Conservation (phyloP, 2,329 filamentous ascomycete genomes). For the Aphanoascus verrucosus region DNA sequence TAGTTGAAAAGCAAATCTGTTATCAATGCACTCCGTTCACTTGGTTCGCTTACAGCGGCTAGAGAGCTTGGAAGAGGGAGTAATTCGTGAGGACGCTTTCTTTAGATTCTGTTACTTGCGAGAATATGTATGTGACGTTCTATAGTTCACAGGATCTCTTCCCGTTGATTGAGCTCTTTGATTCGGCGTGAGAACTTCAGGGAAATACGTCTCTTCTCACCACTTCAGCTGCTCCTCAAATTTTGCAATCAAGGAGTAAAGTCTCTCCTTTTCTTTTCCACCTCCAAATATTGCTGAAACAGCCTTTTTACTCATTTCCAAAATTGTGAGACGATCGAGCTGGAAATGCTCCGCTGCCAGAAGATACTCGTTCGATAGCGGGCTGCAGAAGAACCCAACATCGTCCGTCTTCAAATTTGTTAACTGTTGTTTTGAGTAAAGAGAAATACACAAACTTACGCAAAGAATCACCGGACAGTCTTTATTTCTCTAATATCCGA, state of each 20-base stretch:
- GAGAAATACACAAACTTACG: conserved; percentile 43
- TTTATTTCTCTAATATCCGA: conserved; percentile 57
- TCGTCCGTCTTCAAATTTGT: conserved; percentile 58
- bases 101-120: too few relatives aligned
- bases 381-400: conserved; percentile 68
- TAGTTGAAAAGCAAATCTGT: too few relatives aligned
- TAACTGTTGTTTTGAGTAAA: neutral
- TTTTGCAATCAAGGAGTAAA: conserved; percentile 18
- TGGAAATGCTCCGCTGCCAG: conserved; percentile 61
- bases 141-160: too few relatives aligned
- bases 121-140: too few relatives aligned
- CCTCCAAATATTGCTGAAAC: conserved; percentile 58
- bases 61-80: too few relatives aligned
- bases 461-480: conserved; percentile 55
- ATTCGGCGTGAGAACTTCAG: neutral
- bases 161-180: too few relatives aligned
- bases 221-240: conserved; percentile 16
- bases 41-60: too few relatives aligned
- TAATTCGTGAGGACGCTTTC: too few relatives aligned
- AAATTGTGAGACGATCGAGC: conserved; percentile 41
- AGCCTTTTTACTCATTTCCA: conserved; percentile 49
- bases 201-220: neutral
- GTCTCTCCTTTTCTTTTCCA: conserved; percentile 44
- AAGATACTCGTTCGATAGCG: conserved; percentile 64
- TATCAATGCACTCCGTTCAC: too few relatives aligned